Conservation (phyloP, 2,329 filamentous ascomycete genomes). For the Cladophialophora psammophila region DNA sequence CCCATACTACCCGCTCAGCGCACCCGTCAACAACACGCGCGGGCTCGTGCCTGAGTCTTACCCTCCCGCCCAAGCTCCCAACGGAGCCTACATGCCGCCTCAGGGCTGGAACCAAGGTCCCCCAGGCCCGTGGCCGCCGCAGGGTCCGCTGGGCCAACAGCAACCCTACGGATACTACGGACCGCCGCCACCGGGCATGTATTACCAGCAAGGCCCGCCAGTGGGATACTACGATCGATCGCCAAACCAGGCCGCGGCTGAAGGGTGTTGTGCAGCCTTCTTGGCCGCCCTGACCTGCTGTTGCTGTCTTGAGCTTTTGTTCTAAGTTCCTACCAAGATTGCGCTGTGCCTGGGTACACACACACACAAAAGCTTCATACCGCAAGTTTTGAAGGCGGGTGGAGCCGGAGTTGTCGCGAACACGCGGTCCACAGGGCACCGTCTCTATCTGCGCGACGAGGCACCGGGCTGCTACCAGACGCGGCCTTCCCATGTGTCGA, state of each 20-base stretch:
- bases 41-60: conserved; percentile 28
- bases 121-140: conserved; percentile 23
- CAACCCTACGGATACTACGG: conserved; percentile 34
- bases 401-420: too few species aligned
- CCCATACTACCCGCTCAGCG: conserved; percentile 36
- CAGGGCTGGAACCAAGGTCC: conserved; percentile 33
- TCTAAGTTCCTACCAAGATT: conserved; percentile 44
- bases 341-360: background rate
- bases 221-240: conserved; percentile 48
- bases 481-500: too few species aligned
- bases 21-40: conserved; percentile 20
- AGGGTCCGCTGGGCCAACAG: conserved; percentile 24
- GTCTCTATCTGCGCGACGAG: too few species aligned
- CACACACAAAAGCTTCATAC: too few species aligned
- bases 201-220: conserved; percentile 44
- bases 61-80: conserved; percentile 31
- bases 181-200: conserved; percentile 41
- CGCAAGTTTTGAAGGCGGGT: too few species aligned
- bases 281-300: conserved; percentile 58
- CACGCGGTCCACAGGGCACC: too few species aligned
- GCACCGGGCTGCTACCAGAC: too few species aligned
- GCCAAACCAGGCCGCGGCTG: conserved; percentile 44
- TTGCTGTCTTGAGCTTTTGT: conserved; percentile 61
- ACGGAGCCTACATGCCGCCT: conserved; percentile 32
- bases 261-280: conserved; percentile 53